Evolutionary conservation across 805 yeast species (phyloP), one percentile per base, ranked within the genome.

Genomic region (Cyberlindnera lachancei): DNA sequence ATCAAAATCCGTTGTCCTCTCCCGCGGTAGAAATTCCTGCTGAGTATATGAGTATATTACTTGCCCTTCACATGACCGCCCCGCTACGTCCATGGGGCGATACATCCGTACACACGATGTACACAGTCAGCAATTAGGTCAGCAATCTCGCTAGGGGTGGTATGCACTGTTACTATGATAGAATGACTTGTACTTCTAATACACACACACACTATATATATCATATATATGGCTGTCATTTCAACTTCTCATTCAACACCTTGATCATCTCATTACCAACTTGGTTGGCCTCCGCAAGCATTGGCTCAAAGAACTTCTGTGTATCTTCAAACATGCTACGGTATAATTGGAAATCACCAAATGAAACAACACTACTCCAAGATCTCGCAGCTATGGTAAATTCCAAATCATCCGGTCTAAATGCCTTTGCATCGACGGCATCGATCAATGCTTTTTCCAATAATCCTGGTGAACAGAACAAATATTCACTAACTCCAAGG

Each of bases 191-290:
- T n/a, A n/a, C n/a, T n/a, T n/a, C n/a, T n/a, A n/a, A n/a, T n/a
- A n/a, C n/a, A n/a, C n/a, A n/a, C n/a, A n/a, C n/a, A n/a, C n/a
- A n/a, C n/a, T n/a, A n/a, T n/a, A n/a, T n/a, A n/a, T n/a, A n/a
- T n/a, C n/a, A n/a, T n/a, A n/a, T n/a, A n/a, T n/a, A n/a, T n/a
- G n/a, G n/a, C 7, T 17, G 16, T n/a, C 21, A 19, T 23, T 31
- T 30, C 20, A 41, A 25, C 22, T 32, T 35, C 38, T 37, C 34
- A 26, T 41, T 41, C 23, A 41, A 29, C 85, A 8, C 82, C 51
- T 74, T 75, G 41, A 92, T 83, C 98, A 90, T 90, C 45, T 85
- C 95, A 58, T 90, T 92, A 9, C 97, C 97, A 27, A 87, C 66
- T 29, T 69, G 73, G 43, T 79, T 83, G 8, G 96, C 96, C 48